phyloP scores from a whole-genome alignment of 2,329 filamentous ascomycete species.

The Neurospora sp. region DNA sequence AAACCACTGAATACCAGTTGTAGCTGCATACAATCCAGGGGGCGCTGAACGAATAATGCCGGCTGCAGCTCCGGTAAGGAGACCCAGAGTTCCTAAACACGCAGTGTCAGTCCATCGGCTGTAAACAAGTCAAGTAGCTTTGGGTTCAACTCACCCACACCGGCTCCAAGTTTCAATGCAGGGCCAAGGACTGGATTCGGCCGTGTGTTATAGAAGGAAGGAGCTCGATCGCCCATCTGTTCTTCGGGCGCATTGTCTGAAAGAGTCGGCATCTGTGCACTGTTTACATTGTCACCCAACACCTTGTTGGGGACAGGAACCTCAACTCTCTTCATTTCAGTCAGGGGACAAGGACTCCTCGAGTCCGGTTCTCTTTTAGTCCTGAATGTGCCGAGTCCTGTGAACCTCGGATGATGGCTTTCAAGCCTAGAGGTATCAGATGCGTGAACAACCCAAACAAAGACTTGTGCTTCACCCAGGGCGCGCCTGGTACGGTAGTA shows the following conservation, averaged over 20 bases:
- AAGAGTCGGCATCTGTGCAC: background rate
- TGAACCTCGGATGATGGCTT: background rate
- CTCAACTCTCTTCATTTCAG: background rate
- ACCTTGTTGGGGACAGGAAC: background rate
- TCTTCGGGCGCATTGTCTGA: background rate
- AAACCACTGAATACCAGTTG: slow-evolving; percentile 73
- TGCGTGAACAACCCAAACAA: background rate
- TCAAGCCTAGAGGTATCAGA: background rate
- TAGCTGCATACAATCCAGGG: slow-evolving; percentile 60
- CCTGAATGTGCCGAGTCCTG: background rate
- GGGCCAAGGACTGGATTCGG: slow-evolving; percentile 36
- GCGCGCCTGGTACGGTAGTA: background rate
- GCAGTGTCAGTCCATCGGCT: background rate
- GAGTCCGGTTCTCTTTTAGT: background rate
- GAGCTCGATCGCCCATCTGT: background rate
- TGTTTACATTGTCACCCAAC: background rate
- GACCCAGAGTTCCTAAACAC: slow-evolving; percentile 44
- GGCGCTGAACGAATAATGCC: slow-evolving; percentile 61
- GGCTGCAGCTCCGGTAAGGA: slow-evolving; percentile 55
- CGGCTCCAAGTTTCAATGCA: slow-evolving; percentile 49
- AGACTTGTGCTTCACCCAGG: background rate
- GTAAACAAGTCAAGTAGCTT: background rate
- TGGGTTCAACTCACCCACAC: slow-evolving; percentile 38
- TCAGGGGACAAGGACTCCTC: background rate
- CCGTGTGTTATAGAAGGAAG: slow-evolving; percentile 6